Base-by-base conservation (phyloP, 176 grass and related monocot species). In the Raddia distichophylla region DNA sequence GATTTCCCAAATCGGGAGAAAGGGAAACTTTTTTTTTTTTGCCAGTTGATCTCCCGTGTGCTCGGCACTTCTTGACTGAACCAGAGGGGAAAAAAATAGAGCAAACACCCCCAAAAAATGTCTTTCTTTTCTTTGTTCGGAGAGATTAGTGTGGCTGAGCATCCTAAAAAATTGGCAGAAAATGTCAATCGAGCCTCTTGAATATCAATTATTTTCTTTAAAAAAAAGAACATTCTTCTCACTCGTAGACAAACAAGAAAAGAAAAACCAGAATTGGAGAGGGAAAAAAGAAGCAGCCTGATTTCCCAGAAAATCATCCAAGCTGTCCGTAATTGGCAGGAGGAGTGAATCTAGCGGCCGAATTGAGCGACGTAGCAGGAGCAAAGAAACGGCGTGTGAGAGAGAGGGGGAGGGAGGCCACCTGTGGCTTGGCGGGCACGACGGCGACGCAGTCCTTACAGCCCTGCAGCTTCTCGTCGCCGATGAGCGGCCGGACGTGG, bases 381-480 rank as follows among this genome's bases (percentile, higher is more conserved):
- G 57, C 19, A n/a, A 54, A 60, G 63, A 27, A 81, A 15, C 3
- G 5, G 47, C 64, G 22, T 69, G 10, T 13, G 17, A 40, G 37
- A 35, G 48, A 63, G 5, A 70, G 5, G 74, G 5, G 40, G 6
- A 20, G 37, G 60, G 60, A 33, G 22, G 22, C 32, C 60, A 62
- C 97, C 93, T 99, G 97, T 18, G 97, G 97, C 84, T 96, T 94
- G 20, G 80, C 86, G 27, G 83, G 79, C n/a, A 90, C 82, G 47
- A 93, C 84, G 83, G 83, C 15, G 75, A 97, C 91, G 74, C 97
- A 99, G 80, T 95, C 93, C 90, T 99, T 94, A 83, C 97, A 96
- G 2, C 97, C 97, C 83, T 92, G 93, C 67, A 91, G 86, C 85
- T 93, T 95, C 91, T 99, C 97, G 86, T 99, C 97, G 68, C 86